phyloP scores from a whole-genome alignment of 345 rosid species.

The Sonneratia caseolaris region DNA sequence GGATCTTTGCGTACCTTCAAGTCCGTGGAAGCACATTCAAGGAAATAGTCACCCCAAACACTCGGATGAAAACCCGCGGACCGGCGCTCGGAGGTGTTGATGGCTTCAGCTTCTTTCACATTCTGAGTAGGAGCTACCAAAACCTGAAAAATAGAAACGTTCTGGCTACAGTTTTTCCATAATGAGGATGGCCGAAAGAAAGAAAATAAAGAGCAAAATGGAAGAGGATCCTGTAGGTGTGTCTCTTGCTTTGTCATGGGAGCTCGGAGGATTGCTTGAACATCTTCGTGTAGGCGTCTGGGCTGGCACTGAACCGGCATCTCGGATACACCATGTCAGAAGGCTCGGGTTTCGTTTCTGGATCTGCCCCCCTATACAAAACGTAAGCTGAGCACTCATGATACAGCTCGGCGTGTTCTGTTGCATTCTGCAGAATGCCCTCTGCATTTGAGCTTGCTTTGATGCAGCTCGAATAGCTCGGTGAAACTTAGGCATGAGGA shows the following conservation, averaged over 20 bases:
- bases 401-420: not conserved
- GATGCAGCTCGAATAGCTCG: not conserved
- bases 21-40: not conserved
- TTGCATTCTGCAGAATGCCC: not conserved
- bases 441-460: not conserved
- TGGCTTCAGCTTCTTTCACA: not conserved
- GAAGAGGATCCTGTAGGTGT: not conserved
- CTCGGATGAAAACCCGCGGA: not conserved
- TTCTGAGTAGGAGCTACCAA: not conserved
- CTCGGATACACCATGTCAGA: not conserved
- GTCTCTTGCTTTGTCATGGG: not conserved
- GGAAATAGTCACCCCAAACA: conserved; percentile 5
- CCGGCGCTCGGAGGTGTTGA: not conserved
- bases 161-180: not conserved
- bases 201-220: not conserved
- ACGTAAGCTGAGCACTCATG: not conserved
- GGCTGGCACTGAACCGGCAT: not conserved
- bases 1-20: not conserved
- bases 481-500: not conserved
- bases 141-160: not conserved
- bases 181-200: not conserved
- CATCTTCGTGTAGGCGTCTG: not conserved
- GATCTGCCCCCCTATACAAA: not conserved
- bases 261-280: not conserved
- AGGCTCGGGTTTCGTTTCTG: not conserved